These are phyloP conservation scores for Polyplosphaeria fusca DNA, from an alignment of 495 filamentous ascomycete species.

Conservation along the genomic window DNA sequence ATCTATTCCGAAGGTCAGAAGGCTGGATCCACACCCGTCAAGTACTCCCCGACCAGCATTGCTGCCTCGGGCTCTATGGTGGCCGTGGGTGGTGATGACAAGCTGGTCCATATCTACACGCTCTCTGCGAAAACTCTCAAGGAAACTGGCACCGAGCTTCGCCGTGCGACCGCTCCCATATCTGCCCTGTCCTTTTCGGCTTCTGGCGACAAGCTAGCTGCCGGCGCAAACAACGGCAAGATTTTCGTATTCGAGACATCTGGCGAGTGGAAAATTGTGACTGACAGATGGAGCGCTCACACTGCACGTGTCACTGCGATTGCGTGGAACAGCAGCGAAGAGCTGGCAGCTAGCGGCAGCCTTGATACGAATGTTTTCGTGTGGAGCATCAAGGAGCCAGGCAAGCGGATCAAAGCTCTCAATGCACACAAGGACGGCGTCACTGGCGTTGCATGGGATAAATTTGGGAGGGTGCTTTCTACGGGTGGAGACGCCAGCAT, in stretches of 20 bases:
- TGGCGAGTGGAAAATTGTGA: slow-evolving; percentile 55
- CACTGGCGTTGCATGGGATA: slow-evolving; percentile 80
- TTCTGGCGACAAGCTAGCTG: slow-evolving; percentile 68
- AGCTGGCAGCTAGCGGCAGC: slow-evolving; percentile 76
- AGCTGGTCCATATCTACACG: slow-evolving; percentile 67
- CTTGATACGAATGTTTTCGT: slow-evolving; percentile 88
- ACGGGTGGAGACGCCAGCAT: slow-evolving; percentile 83
- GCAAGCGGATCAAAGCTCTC: slow-evolving; percentile 68
- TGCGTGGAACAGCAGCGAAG: slow-evolving; percentile 72
- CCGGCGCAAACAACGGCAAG: slow-evolving; percentile 80
- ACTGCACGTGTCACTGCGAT: slow-evolving; percentile 81
- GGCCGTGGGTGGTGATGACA: slow-evolving; percentile 75
- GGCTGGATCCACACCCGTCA: slow-evolving; percentile 15
- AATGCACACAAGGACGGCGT: slow-evolving; percentile 97
- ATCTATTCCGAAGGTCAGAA: slow-evolving; percentile 56
- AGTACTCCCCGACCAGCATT: slow-evolving; percentile 64
- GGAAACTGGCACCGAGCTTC: slow-evolving; percentile 46
- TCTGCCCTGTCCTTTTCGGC: slow-evolving; percentile 76
- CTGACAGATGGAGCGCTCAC: slow-evolving; percentile 86
- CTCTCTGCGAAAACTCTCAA: slow-evolving; percentile 50
- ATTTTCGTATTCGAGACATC: slow-evolving; percentile 62
- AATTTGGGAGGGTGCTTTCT: slow-evolving; percentile 67
- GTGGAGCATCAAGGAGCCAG: slow-evolving; percentile 84
- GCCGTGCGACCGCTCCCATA: slow-evolving; percentile 54
- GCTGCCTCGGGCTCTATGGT: slow-evolving; percentile 62